Conservation (phyloP, 1,284 basidiomycete genomes). For the Fomitopsis pinicola region DNA sequence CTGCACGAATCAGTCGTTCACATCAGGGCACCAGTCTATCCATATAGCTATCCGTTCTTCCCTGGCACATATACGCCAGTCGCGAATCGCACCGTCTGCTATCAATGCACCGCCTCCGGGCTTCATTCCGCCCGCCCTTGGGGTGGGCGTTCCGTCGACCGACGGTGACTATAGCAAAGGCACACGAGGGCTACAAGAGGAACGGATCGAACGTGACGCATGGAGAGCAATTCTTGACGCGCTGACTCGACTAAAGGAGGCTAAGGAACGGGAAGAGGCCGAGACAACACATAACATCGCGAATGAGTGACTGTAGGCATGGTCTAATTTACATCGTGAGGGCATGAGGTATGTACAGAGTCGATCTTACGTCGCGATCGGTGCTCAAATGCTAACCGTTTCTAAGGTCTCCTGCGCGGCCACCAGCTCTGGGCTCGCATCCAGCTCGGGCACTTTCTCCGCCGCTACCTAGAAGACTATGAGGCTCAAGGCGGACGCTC, state of each 20-base stretch:
- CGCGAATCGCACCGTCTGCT: conserved; percentile 77
- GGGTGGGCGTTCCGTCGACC: conserved; percentile 63
- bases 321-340: background rate
- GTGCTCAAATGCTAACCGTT: conserved; percentile 28
- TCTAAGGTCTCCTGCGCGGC: conserved; percentile 59
- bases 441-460: conserved; percentile 45
- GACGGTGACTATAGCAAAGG: conserved; percentile 15
- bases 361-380: background rate
- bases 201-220: conserved; percentile 67
- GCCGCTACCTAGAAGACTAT: conserved; percentile 37
- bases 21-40: conserved; percentile 46
- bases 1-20: background rate
- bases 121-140: conserved; percentile 71
- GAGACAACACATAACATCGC: conserved; percentile 1
- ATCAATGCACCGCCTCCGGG: conserved; percentile 70
- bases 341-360: conserved; percentile 15
- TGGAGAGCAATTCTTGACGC: conserved; percentile 71
- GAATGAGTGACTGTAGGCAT: background rate
- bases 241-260: conserved; percentile 55
- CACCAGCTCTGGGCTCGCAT: conserved; percentile 47
- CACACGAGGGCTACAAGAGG: conserved; percentile 67
- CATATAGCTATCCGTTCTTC: conserved; percentile 72
- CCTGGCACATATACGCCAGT: conserved; percentile 73
- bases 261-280: conserved; percentile 20
- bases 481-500: background rate